These are phyloP conservation scores for Trifolium repens DNA, from an alignment of 306 rosid genomes.

Conservation along the genomic window DNA sequence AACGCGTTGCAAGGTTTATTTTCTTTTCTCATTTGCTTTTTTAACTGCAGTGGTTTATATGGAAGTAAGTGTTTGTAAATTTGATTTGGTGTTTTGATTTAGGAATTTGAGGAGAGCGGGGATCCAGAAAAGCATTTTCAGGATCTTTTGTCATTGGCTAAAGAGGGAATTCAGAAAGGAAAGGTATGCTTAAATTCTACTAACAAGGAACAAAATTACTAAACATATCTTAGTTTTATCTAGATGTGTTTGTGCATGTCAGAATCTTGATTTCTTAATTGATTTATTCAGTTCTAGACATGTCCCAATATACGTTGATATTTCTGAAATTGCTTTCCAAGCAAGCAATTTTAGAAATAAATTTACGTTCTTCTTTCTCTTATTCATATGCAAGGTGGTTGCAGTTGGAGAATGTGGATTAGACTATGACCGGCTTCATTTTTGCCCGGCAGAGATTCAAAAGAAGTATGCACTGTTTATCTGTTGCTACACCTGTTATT, in stretches of 20 bases:
- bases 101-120: constrained; percentile 92
- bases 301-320: background rate
- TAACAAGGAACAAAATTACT: background rate
- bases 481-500: constrained; percentile 4
- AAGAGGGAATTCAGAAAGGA: constrained; percentile 92
- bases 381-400: constrained; percentile 65
- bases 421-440: constrained; percentile 93
- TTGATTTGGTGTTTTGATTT: constrained; percentile 41
- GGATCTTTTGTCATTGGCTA: constrained; percentile 81
- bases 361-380: constrained; percentile 11
- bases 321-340: constrained; percentile 14
- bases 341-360: constrained; percentile 28
- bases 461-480: constrained; percentile 65
- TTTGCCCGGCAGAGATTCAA: constrained; percentile 88
- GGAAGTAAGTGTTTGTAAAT: constrained; percentile 42
- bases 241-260: background rate
- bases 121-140: constrained; percentile 91
- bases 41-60: constrained; percentile 27
- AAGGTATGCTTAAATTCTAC: constrained; percentile 57
- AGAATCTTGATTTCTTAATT: constrained; percentile 9
- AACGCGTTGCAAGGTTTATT: constrained; percentile 90
- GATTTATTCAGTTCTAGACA: constrained; percentile 14
- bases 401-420: constrained; percentile 98
- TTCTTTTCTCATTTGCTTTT: constrained; percentile 24
- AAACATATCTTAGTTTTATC: constrained; percentile 23